A percentile compares a stretch with the other conserved stretches of the same genome.
These are phyloP conservation scores for Orychophragmus violaceus DNA, from an alignment of 345 rosid species.

Conservation along the genomic window DNA sequence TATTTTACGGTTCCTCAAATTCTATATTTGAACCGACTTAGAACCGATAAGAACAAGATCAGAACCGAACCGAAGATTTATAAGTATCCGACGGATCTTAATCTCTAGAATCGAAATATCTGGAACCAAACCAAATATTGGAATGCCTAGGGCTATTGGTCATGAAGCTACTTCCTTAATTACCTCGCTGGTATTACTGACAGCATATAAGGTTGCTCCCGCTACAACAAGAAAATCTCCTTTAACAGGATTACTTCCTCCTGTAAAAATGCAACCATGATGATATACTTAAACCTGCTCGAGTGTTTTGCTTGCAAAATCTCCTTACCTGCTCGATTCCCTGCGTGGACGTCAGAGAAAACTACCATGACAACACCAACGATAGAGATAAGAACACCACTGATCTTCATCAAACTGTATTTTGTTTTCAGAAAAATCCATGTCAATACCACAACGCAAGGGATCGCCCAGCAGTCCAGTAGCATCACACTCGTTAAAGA, in stretches of 20 bases:
- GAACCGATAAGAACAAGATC: no score
- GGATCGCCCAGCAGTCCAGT: slow-evolving; percentile 93
- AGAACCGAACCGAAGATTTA: no score
- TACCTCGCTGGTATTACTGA: slow-evolving; percentile 76
- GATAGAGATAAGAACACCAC: slow-evolving; percentile 75
- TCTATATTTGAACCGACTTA: no score
- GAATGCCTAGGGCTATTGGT: no score
- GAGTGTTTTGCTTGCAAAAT: slow-evolving; percentile 50
- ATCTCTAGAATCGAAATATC: no score
- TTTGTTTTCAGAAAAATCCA: slow-evolving; percentile 70
- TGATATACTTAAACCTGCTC: no score
- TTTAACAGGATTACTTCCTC: slow-evolving; percentile 55
- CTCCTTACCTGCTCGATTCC: slow-evolving; percentile 58
- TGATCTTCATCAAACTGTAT: slow-evolving; percentile 66
- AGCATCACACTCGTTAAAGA: slow-evolving; percentile 89
- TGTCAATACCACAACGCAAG: slow-evolving; percentile 79
- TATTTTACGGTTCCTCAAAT: no score
- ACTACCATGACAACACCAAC: slow-evolving; percentile 73
- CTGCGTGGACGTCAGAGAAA: slow-evolving; percentile 97
- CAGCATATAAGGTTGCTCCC: slow-evolving; percentile 63
- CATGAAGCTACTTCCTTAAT: slow-evolving; percentile 14
- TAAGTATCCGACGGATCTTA: no score
- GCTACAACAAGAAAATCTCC: slow-evolving; percentile 67
- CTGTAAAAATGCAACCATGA: slow-evolving; percentile 31
- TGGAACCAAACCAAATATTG: no score